Evolutionary conservation across 129 eudicot species (phyloP), one percentile per base, ranked within the genome.

Genomic region (Apium graveolens): DNA sequence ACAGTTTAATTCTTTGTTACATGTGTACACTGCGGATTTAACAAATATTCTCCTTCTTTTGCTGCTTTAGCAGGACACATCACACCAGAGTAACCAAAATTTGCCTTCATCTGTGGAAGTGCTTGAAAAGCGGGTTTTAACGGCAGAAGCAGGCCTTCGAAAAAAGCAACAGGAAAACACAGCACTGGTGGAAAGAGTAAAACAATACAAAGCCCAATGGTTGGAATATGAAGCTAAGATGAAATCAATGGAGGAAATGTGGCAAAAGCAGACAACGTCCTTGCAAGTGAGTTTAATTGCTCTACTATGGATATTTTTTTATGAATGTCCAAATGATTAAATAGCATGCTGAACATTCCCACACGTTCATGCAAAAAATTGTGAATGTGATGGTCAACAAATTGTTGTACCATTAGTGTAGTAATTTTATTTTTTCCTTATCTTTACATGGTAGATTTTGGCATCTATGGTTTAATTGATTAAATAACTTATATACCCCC

Each of bases 161-260:
- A 84, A 85, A 80, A 90, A 89, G 84, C 93, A 90, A 81, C 84
- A 87, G 51, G 97, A 92, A 78, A 96, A 92, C 85, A 75, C 81
- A 1, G 82, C 83, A 21, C 76, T 92, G 72, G 82, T 82, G 80
- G 91, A 90, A 57, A 92, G 90, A 74, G 77, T 92, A 49, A 81
- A 83, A 74, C 89, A 87, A 55, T 89, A 70, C 38, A 95, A 90
- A 82, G 81, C 84, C 3, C 83, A 88, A 18, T 91, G 96, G 93
- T 83, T 83, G 17, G 97, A 95, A 70, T 91, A 91, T 77, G 97
- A 91, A 80, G 79, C 80, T 74, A 92, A 89, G 82, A 90, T 92
- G 96, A 86, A 86, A 79, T 86, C 95, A 9, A 87, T 92, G 87
- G 99, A 92, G 85, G 97, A 92, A 32, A 85, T 85, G 75, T 95